Base-by-base conservation (phyloP, 345 rosid species). In the Bruguiera parviflora region DNA sequence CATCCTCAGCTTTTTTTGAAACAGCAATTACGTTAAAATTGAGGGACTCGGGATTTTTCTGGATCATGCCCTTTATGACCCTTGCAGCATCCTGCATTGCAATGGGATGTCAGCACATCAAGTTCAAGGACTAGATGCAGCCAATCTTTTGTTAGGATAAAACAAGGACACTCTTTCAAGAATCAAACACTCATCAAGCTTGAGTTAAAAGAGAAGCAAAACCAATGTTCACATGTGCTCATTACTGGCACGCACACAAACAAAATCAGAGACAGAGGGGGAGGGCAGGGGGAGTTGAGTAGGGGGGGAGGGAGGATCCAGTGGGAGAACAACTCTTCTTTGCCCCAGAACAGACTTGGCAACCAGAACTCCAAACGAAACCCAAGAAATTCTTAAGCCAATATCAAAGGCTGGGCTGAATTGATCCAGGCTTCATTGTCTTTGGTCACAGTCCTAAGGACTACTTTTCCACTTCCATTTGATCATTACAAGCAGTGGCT, bases 1-100 rank as follows among this genome's bases (percentile, higher is more conserved):
- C 22, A 60, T n/a, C 63, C n/a, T 66, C 61, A 6, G 58, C 57
- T 77, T 69, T 77, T 71, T 77, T 73, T 6, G 77, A 72, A 68
- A 95, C 58, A 20, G 96, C 88, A 65, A 92, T 95, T 35, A 88
- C 96, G 63, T 90, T 92, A 80, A 95, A 92, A 84, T 87, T 92
- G 69, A 77, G 87, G 0, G 96, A 92, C 4, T 73, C 82, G 0
- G 96, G 96, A 70, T 90, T 95, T 82, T 90, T 85, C 85, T 82
- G 78, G 58, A 95, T 92, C 84, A 90, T 90, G 64, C 80, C 76
- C 79, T 61, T 66, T 53, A 95, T 88, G 73, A 92, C 91, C 77
- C 82, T 87, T 13, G 89, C 84, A 0, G 96, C 88, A 67, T 90
- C 99, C 97, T 95, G 89, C 71, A 32, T 19, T 53, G 58, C 60